phyloP scores from a whole-genome alignment of 441 rosid genomes.

The Jatropha multifida region DNA sequence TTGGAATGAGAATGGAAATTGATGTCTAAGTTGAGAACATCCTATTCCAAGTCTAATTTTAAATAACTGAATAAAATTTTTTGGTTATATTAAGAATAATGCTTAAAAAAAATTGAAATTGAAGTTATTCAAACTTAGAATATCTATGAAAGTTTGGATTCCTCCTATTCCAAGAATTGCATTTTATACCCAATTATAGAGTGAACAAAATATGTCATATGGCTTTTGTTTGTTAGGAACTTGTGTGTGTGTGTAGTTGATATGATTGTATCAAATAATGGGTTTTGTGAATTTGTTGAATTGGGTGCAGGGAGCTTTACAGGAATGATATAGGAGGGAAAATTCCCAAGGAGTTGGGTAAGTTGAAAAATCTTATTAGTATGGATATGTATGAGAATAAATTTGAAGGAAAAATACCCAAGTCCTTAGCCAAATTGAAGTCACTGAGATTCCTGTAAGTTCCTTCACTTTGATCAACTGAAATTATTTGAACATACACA shows the following conservation, averaged over 20 bases:
- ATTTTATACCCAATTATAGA: too few relatives aligned
- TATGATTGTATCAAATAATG: not conserved
- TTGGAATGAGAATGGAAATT: too few relatives aligned
- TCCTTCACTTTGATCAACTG: slow-evolving; percentile 5
- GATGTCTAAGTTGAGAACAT: too few relatives aligned
- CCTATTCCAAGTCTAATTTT: too few relatives aligned
- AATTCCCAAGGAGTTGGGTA: slow-evolving; percentile 59
- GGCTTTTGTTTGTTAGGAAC: too few relatives aligned
- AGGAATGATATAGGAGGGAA: slow-evolving; percentile 48
- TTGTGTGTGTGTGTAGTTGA: not conserved
- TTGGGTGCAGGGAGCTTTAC: slow-evolving; percentile 61
- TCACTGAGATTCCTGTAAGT: slow-evolving; percentile 72
- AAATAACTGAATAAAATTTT: too few relatives aligned
- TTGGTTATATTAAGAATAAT: too few relatives aligned
- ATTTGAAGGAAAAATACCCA: slow-evolving; percentile 61
- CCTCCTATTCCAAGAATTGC: too few relatives aligned
- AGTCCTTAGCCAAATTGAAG: slow-evolving; percentile 57
- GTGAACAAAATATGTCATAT: too few relatives aligned
- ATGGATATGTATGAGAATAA: slow-evolving; percentile 61
- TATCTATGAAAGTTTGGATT: too few relatives aligned
- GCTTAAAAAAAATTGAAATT: too few relatives aligned
- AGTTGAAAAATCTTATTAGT: slow-evolving; percentile 57
- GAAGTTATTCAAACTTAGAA: too few relatives aligned
- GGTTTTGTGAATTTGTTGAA: slow-evolving; percentile 13
- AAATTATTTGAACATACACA: not conserved